A percentile compares a stretch with the other conserved stretches of the same genome.
Evolutionary conservation across 306 rosid species (phyloP).

Genomic region (Gastrolobium bilobum): DNA sequence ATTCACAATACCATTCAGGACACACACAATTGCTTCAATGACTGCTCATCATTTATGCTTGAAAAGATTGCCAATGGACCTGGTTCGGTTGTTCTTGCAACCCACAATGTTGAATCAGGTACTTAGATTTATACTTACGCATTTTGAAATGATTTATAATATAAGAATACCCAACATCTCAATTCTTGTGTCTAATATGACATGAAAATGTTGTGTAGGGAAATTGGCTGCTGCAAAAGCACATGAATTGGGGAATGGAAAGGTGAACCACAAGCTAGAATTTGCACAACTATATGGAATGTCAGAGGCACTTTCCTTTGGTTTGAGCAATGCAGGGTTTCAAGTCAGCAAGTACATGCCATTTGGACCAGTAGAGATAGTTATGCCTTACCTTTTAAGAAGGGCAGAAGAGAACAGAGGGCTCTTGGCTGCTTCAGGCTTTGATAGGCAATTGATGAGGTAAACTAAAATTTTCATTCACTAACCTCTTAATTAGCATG

Average conservation of each 20-base stretch:
- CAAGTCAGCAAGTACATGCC: slow-evolving; percentile 97
- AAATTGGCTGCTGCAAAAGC: slow-evolving; percentile 77
- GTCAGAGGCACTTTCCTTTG: slow-evolving; percentile 87
- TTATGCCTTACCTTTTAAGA: slow-evolving; percentile 85
- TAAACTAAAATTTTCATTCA: slow-evolving; percentile 19
- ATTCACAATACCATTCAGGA: slow-evolving; percentile 73
- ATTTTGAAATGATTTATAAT: slow-evolving; percentile 4
- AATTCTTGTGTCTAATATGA: background rate
- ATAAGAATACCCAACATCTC: background rate
- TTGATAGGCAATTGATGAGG: slow-evolving; percentile 80
- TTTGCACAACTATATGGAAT: slow-evolving; percentile 89
- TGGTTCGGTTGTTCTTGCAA: slow-evolving; percentile 76
- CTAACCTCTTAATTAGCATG: background rate
- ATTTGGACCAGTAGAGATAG: slow-evolving; percentile 79
- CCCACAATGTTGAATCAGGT: slow-evolving; percentile 95
- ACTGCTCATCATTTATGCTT: slow-evolving; percentile 69
- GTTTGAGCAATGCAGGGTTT: slow-evolving; percentile 88
- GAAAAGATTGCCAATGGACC: slow-evolving; percentile 70
- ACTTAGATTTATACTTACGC: background rate
- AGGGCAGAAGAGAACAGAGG: slow-evolving; percentile 97
- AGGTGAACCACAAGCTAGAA: slow-evolving; percentile 73
- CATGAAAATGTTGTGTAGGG: slow-evolving; percentile 53
- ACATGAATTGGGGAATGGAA: slow-evolving; percentile 71
- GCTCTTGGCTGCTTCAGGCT: slow-evolving; percentile 73
- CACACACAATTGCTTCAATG: slow-evolving; percentile 80